These are phyloP conservation scores for Botrytis squamosa DNA, from an alignment of 2,329 filamentous ascomycete species.

Conservation along the genomic window DNA sequence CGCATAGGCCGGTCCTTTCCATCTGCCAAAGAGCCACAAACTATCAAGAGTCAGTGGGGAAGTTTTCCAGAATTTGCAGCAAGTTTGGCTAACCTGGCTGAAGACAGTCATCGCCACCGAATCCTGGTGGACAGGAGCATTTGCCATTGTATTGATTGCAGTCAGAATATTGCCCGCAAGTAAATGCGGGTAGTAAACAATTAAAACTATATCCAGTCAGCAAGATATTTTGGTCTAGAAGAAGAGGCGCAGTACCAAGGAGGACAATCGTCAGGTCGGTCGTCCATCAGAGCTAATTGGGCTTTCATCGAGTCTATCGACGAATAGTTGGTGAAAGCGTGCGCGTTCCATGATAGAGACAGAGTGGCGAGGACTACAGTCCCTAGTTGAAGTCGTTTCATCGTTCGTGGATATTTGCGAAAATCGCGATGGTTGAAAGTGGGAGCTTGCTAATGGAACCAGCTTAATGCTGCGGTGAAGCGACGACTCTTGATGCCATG, in stretches of 20 bases:
- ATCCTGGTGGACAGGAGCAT: slow-evolving; percentile 88
- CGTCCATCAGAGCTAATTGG: slow-evolving; percentile 68
- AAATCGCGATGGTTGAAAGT: slow-evolving; percentile 22
- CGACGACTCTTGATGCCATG: slow-evolving; percentile 20
- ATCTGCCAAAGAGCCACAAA: slow-evolving; percentile 84
- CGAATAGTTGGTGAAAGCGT: slow-evolving; percentile 56
- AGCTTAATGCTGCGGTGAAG: slow-evolving; percentile 21
- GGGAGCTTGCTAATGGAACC: slow-evolving; percentile 20
- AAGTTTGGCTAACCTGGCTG: slow-evolving; percentile 59
- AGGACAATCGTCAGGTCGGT: slow-evolving; percentile 73
- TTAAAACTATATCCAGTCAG: slow-evolving; percentile 70
- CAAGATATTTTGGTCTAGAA: neutral
- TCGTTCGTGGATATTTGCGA: slow-evolving; percentile 19
- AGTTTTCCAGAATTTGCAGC: neutral
- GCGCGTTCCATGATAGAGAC: slow-evolving; percentile 44
- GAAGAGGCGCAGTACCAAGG: slow-evolving; percentile 59
- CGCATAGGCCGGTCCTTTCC: slow-evolving; percentile 77
- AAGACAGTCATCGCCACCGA: slow-evolving; percentile 91
- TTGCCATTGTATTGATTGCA: slow-evolving; percentile 91
- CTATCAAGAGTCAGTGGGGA: slow-evolving; percentile 40
- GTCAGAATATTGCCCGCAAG: slow-evolving; percentile 83
- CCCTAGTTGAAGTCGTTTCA: slow-evolving; percentile 32
- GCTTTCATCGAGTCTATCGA: slow-evolving; percentile 60
- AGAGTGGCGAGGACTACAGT: slow-evolving; percentile 37
- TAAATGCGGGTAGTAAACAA: slow-evolving; percentile 90